Evolutionary conservation across 345 rosid genomes (phyloP), one percentile per base, ranked within the genome.

Genomic region (Eucalyptus sideroxylon): DNA sequence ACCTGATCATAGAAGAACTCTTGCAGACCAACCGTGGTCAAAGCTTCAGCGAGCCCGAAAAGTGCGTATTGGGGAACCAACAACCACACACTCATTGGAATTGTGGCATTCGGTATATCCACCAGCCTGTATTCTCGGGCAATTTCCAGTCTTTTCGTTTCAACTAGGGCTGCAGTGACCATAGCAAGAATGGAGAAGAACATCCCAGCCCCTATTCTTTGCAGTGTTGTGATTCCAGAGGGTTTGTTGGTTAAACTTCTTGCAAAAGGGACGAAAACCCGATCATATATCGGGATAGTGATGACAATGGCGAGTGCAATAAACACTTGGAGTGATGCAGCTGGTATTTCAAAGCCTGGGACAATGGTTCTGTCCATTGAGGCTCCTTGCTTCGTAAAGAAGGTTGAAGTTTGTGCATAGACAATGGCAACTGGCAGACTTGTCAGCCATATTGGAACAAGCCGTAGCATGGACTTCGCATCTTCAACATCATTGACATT

Each of bases 301-400:
- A 93, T 9, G 15, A 95, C 89, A 50, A 93, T 90, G 45, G 94
- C 11, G 8, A 95, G 47, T 91, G 93, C 89, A n/a, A 90, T 92
- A 93, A 95, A 94, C 87, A 91, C 92, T 90, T 93, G 95, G 82
- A 95, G 96, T 83, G 97, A 88, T 27, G 97, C 96, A 11, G 96
- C 93, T 4, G 96, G 95, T 56, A 95, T 89, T 55, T 90, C 42
- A 40, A 95, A 86, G 31, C 90, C 91, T 50, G 87, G 8, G 85
- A 93, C 65, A 59, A 95, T 82, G 90, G 93, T 85, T 90, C 95
- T 93, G 90, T 94, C 95, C 95, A 94, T 88, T 3, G 96, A 92
- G 55, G 91, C 93, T 83, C 96, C 97, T 92, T 94, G 95, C 91
- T 93, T 95, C 23, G 95, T 94, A 50, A 94, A 95, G 91, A 95